These are phyloP conservation scores for Vickermania ingenoplastis DNA, from an alignment of 208 protist genomes.

Conservation along the genomic window DNA sequence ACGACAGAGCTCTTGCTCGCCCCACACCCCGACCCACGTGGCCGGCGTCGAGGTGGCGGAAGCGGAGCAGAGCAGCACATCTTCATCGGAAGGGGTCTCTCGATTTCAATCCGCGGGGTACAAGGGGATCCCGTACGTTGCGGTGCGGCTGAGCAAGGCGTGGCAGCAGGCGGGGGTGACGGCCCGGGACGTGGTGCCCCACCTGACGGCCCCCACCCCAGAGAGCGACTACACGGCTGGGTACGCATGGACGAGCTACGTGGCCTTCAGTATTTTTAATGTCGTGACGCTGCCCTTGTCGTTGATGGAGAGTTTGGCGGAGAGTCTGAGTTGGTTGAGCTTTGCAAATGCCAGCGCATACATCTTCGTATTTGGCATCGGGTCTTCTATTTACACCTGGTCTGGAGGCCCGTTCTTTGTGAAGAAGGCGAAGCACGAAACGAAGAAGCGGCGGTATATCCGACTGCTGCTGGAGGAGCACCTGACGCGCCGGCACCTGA, in stretches of 20 bases:
- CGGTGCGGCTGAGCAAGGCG: conserved; percentile 45
- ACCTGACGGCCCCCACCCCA: conserved; percentile 28
- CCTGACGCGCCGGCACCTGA: conserved; percentile 17
- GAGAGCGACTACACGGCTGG: conserved; percentile 49
- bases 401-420: conserved; percentile 43
- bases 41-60: no score
- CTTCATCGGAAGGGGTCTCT: not conserved
- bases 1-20: not conserved
- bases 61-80: no score
- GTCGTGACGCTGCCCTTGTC: conserved; percentile 69
- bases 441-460: conserved; percentile 34
- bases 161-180: conserved; percentile 30
- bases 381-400: conserved; percentile 42
- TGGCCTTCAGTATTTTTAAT: conserved; percentile 68
- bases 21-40: not conserved
- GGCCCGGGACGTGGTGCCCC: conserved; percentile 41
- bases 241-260: conserved; percentile 36
- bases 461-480: conserved; percentile 46
- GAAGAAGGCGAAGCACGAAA: conserved; percentile 34
- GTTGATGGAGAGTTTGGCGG: conserved; percentile 46
- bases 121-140: conserved; percentile 28
- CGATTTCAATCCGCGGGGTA: not conserved
- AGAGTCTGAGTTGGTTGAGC: conserved; percentile 47
- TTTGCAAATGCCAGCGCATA: conserved; percentile 37
- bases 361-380: conserved; percentile 70